These are phyloP conservation scores for Colletotrichum theobromicola DNA, from an alignment of 2,329 filamentous ascomycete genomes.

Conservation along the genomic window DNA sequence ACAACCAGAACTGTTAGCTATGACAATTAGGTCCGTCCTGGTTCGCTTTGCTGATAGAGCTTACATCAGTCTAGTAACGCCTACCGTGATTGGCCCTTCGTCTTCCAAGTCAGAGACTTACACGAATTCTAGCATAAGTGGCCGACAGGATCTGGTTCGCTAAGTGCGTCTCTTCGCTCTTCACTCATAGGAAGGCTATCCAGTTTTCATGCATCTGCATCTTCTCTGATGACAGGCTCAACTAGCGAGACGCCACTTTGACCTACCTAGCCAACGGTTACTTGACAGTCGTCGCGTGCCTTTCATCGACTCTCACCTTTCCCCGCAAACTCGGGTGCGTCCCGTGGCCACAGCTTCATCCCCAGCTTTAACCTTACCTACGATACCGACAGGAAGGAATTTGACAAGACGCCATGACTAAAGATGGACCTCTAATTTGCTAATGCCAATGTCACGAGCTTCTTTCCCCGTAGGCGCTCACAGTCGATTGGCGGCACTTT, in stretches of 20 bases:
- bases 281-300: conserved; percentile 13
- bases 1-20: neutral
- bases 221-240: neutral
- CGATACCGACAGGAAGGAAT: conserved; percentile 9
- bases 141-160: neutral
- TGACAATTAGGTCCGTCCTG: neutral
- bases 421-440: conserved; percentile 5
- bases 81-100: neutral
- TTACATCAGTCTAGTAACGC: neutral
- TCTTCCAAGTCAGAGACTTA: neutral
- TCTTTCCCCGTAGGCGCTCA: conserved; percentile 2
- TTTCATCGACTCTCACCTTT: neutral
- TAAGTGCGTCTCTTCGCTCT: neutral
- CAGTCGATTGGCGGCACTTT: neutral
- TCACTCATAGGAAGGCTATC: neutral
- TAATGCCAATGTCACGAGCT: conserved; percentile 16
- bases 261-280: neutral
- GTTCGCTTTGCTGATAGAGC: neutral
- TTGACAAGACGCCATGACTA: conserved; percentile 17
- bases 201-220: neutral
- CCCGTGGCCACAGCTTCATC: conserved; percentile 6
- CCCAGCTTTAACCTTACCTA: conserved; percentile 3
- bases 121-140: neutral
- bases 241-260: neutral
- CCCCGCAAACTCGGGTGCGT: conserved; percentile 19